A percentile compares a stretch with the other conserved stretches of the same genome.
phyloP scores from a whole-genome alignment of 306 rosid genomes.

The Inga oerstediana region DNA sequence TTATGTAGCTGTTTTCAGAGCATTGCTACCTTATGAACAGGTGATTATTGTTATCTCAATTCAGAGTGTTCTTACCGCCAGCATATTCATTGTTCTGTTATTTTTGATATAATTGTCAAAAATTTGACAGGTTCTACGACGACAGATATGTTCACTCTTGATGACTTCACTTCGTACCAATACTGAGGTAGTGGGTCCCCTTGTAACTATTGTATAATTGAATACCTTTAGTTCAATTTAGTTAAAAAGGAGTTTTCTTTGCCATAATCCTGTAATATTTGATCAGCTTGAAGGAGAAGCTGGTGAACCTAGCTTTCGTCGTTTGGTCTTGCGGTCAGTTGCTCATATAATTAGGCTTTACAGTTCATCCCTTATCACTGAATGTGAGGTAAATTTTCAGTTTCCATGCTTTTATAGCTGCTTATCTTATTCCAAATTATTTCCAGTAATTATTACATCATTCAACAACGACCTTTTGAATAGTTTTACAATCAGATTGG shows the following conservation, averaged over 20 bases:
- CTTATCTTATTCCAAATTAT: not conserved
- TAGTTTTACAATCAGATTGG: not conserved
- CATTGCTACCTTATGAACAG: constrained; percentile 86
- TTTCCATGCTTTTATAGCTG: constrained; percentile 33
- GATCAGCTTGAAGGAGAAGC: constrained; percentile 92
- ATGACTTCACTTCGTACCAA: constrained; percentile 96
- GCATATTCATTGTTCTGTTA: constrained; percentile 16
- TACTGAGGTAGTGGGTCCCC: constrained; percentile 70
- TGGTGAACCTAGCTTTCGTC: constrained; percentile 93
- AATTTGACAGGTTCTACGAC: constrained; percentile 69
- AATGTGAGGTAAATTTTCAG: constrained; percentile 80
- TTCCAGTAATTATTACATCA: constrained; percentile 10
- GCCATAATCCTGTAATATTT: constrained; percentile 33
- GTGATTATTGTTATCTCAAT: constrained; percentile 47
- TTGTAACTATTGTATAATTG: constrained; percentile 15
- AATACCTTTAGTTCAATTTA: constrained; percentile 24
- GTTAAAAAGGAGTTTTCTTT: constrained; percentile 26
- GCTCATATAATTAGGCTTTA: constrained; percentile 97
- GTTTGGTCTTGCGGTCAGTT: constrained; percentile 96
- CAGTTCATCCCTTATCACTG: constrained; percentile 93
- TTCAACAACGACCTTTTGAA: constrained; percentile 4
- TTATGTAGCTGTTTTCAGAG: constrained; percentile 82
- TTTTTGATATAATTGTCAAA: constrained; percentile 33
- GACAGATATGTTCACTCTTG: constrained; percentile 85
- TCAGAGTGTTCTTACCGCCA: constrained; percentile 26